Percentiles rank a stretch among this genome's conserved stretches.
phyloP scores from a whole-genome alignment of 345 rosid genomes.

The Nephelium lappaceum region DNA sequence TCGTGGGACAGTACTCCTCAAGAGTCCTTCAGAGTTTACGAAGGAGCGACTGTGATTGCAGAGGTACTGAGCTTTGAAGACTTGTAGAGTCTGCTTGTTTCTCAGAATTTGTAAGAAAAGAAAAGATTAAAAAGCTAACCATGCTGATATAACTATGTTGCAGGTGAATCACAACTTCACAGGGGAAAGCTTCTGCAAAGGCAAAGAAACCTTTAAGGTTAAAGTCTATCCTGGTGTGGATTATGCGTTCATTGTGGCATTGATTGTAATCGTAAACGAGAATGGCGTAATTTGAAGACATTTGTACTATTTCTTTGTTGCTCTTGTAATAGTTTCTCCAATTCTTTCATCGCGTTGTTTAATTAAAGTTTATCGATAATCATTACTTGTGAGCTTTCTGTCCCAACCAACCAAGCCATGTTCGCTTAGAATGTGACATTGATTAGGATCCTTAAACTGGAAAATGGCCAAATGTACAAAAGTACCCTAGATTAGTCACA shows the following conservation, averaged over 20 bases:
- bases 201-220: conserved; percentile 55
- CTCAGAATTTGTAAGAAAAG: too few relatives aligned
- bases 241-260: conserved; percentile 64
- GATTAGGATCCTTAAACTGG: too few relatives aligned
- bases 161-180: conserved; percentile 58
- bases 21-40: conserved; percentile 54
- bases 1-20: conserved; percentile 46
- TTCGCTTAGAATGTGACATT: too few relatives aligned
- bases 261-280: conserved; percentile 51
- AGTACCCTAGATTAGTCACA: too few relatives aligned
- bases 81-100: too few relatives aligned
- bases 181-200: conserved; percentile 53
- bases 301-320: neutral
- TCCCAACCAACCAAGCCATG: too few relatives aligned
- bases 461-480: too few relatives aligned
- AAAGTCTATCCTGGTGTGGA: conserved; percentile 65
- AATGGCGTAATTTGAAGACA: neutral
- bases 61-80: conserved; percentile 41
- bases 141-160: neutral
- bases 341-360: too few relatives aligned
- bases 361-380: too few relatives aligned
- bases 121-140: too few relatives aligned
- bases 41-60: conserved; percentile 56
- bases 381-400: too few relatives aligned
- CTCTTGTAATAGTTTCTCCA: too few relatives aligned